Base-by-base conservation (phyloP, 306 rosid genomes). In the Vigna angularis region DNA sequence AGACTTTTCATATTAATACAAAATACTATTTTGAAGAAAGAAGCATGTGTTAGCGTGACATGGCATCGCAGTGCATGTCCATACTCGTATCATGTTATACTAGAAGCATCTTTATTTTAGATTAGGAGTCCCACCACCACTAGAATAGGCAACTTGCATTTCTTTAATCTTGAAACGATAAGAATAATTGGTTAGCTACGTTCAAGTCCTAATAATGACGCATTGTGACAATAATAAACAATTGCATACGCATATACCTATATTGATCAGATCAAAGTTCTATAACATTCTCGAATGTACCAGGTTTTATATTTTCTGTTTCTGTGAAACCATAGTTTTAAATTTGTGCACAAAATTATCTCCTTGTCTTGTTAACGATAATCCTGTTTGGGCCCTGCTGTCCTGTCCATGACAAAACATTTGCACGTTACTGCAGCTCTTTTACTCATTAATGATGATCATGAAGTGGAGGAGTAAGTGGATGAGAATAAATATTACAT, bases 221-320 rank as follows among this genome's bases (percentile, higher is more conserved):
- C 45, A 40, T 40, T 6, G 36, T 10, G 24, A 11, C 32, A 57
- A 55, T 9, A 56, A 20, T 56, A 22, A 22, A 56, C 7, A 56
- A 24, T 30, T 59, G 17, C 15, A 30, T 47, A 32, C 5, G 14
- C 4, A 42, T 40, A 15, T 32, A 9, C 11, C 24, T 50, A 11
- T 45, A 51, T 34, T 34, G 40, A 34, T 40, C 57, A 8, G 24
- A 3, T 42, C 44, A 14, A 79, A 20, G 4, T 79, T 79, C 78
- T 63, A 26, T 51, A 72, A 79, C 50, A 1, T 79, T 72, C 83
- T 63, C 7, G 79, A 79, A 64, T 66, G 18, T 72, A 79, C 74
- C 28, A 64, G 83, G 72, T 17, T 64, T 64, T 36, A 3, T 63
- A 16, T 38, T 63, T 40, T 63, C 48, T 40, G 45, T 40, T 8